phyloP scores from a whole-genome alignment of 805 yeast species.

The Candida silvicultrix region DNA sequence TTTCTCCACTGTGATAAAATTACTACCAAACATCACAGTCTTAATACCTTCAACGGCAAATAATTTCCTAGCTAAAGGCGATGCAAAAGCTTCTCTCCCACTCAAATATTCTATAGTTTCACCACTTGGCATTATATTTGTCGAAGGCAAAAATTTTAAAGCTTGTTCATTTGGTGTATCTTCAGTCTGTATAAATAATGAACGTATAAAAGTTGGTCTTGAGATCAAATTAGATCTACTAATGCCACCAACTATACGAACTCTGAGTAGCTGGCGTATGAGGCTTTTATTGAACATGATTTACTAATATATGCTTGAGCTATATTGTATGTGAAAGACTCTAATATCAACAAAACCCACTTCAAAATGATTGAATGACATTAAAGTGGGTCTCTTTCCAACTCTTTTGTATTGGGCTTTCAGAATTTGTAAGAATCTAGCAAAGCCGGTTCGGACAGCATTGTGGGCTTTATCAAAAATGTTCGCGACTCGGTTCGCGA shows the following conservation, averaged over 20 bases:
- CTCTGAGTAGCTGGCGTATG: neutral
- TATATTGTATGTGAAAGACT: neutral
- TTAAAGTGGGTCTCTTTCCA: too few species aligned
- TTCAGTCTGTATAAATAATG: conserved; percentile 70
- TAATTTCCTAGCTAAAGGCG: conserved; percentile 73
- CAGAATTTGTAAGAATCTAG: too few species aligned
- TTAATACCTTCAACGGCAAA: conserved; percentile 72
- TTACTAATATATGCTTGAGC: too few species aligned
- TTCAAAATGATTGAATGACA: too few species aligned
- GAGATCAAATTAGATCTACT: neutral
- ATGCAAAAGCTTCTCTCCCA: conserved; percentile 68
- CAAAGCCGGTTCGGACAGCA: too few species aligned
- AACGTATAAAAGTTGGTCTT: conserved; percentile 8
- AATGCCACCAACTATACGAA: neutral
- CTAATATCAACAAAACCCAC: too few species aligned
- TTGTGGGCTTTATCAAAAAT: too few species aligned
- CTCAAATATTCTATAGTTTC: conserved; percentile 66
- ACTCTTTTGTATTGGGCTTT: too few species aligned
- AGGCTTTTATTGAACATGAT: neutral
- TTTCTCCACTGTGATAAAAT: conserved; percentile 81
- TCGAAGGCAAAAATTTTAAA: conserved; percentile 74
- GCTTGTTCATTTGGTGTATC: conserved; percentile 87
- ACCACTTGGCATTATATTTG: conserved; percentile 54
- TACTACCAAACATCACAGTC: conserved; percentile 73
- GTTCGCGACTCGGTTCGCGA: too few species aligned